Percentiles rank a stretch among this genome's conserved stretches.
These are phyloP conservation scores for Fragosphaeria purpurea DNA, from an alignment of 2,329 filamentous ascomycete genomes.

Conservation along the genomic window DNA sequence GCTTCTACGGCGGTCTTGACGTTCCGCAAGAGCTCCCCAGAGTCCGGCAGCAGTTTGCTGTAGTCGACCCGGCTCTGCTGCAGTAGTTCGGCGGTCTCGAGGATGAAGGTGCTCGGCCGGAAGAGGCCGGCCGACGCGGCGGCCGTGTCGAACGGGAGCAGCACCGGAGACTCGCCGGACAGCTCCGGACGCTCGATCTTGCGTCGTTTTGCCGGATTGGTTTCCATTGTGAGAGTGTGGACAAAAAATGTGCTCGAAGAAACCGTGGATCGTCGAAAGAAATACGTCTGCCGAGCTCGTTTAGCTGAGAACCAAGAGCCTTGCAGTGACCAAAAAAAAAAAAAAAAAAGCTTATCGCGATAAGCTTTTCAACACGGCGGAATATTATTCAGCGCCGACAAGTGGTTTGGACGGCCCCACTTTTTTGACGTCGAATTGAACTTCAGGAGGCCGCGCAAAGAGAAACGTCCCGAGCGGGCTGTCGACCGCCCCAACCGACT, in stretches of 20 bases:
- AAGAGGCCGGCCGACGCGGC: constrained; percentile 21
- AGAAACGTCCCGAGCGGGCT: neutral
- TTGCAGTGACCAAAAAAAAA: too few species aligned
- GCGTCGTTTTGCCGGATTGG: constrained; percentile 23
- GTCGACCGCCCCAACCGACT: too few species aligned
- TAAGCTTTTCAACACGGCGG: too few species aligned
- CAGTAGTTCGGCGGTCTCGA: constrained; percentile 51
- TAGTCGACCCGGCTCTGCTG: constrained; percentile 46
- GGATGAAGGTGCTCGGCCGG: constrained; percentile 41
- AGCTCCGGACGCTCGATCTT: constrained; percentile 21
- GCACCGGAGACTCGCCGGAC: constrained; percentile 1
- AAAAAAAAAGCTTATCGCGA: too few species aligned
- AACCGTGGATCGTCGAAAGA: neutral
- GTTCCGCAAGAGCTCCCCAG: constrained; percentile 38
- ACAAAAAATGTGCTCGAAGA: neutral
- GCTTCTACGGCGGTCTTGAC: constrained; percentile 44
- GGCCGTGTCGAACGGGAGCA: constrained; percentile 16
- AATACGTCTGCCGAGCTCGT: neutral
- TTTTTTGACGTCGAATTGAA: too few species aligned
- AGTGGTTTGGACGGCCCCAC: neutral
- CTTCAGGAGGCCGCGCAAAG: neutral
- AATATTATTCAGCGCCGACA: too few species aligned
- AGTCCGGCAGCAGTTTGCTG: constrained; percentile 34
- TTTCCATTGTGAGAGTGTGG: constrained; percentile 18
- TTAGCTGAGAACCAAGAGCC: too few species aligned